These are phyloP conservation scores for Neonectria punicea DNA, from an alignment of 2,329 filamentous ascomycete species.

Conservation along the genomic window DNA sequence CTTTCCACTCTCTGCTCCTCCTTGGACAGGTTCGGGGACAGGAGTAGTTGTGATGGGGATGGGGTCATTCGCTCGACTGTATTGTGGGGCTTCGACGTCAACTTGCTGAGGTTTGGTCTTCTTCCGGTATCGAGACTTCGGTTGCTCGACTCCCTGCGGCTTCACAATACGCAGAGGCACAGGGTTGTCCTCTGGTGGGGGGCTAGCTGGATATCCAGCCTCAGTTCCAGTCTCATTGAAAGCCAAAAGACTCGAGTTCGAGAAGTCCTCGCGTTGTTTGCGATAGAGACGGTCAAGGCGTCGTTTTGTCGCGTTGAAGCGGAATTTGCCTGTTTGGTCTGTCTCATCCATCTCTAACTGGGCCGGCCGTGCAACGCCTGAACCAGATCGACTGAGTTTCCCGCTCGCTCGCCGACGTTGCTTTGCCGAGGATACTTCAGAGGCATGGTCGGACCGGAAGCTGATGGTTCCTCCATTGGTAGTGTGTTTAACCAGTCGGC, in stretches of 20 bases:
- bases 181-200: slow-evolving; percentile 39
- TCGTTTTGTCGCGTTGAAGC: slow-evolving; percentile 64
- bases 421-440: slow-evolving; percentile 1
- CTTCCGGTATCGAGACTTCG: slow-evolving; percentile 55
- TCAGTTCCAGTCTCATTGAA: slow-evolving; percentile 27
- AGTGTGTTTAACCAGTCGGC: slow-evolving; percentile 46
- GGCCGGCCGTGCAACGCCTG: slow-evolving; percentile 56
- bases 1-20: slow-evolving; percentile 39
- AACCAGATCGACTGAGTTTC: slow-evolving; percentile 24
- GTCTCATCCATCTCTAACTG: slow-evolving; percentile 63
- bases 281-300: slow-evolving; percentile 66
- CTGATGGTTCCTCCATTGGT: slow-evolving; percentile 42
- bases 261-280: slow-evolving; percentile 46
- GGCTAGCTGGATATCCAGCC: slow-evolving; percentile 32
- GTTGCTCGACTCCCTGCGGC: slow-evolving; percentile 13
- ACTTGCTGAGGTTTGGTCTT: slow-evolving; percentile 54
- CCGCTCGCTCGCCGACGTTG: slow-evolving; percentile 12
- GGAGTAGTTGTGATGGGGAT: slow-evolving; percentile 42
- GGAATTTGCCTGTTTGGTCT: slow-evolving; percentile 47
- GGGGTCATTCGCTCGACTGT: slow-evolving; percentile 64
- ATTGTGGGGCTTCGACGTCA: slow-evolving; percentile 63
- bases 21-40: slow-evolving; percentile 18
- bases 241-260: slow-evolving; percentile 31
- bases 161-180: slow-evolving; percentile 33
- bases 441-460: slow-evolving; percentile 32